Conservation (phyloP, 163 green algal species). For the Chlamydomonas reinhardtii region DNA sequence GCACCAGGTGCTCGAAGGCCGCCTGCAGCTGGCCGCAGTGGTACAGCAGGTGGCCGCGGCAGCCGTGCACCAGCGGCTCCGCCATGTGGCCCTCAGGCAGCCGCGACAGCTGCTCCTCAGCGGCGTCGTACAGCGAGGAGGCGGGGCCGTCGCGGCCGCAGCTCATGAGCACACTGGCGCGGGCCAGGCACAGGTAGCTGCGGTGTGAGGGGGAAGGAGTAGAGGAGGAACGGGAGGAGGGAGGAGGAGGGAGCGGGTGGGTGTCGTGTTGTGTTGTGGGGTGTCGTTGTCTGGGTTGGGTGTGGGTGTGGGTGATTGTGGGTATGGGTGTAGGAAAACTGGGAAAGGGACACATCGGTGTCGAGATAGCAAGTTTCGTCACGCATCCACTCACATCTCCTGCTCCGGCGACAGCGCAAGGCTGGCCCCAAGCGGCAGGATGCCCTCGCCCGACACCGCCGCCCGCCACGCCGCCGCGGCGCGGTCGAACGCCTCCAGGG, state of each 20-base stretch:
- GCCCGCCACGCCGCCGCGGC: conserved; percentile 41
- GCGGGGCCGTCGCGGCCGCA: conserved; percentile 26
- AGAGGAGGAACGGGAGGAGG: neutral
- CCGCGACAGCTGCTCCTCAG: conserved; percentile 20
- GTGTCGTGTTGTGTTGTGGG: too few species aligned
- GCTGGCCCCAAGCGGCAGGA: neutral
- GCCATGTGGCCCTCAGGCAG: conserved; percentile 49
- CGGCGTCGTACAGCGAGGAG: conserved; percentile 9
- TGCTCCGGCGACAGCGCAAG: conserved; percentile 38
- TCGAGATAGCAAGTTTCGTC: too few species aligned
- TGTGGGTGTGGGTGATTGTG: too few species aligned
- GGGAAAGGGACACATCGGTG: too few species aligned
- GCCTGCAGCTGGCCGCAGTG: conserved; percentile 35
- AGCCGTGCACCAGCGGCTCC: conserved; percentile 47
- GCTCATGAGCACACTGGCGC: conserved; percentile 49
- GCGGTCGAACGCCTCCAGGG: conserved; percentile 45
- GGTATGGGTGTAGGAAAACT: too few species aligned
- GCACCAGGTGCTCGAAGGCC: conserved; percentile 54
- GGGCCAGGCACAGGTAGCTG: conserved; percentile 54
- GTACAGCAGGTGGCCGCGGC: conserved; percentile 45
- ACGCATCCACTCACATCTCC: conserved; percentile 50
- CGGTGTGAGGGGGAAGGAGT: neutral
- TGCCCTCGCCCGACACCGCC: neutral
- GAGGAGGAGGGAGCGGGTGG: neutral
- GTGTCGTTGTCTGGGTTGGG: too few species aligned